These are phyloP conservation scores for Mallotus nudiflorus DNA, from an alignment of 345 rosid genomes.

Conservation along the genomic window DNA sequence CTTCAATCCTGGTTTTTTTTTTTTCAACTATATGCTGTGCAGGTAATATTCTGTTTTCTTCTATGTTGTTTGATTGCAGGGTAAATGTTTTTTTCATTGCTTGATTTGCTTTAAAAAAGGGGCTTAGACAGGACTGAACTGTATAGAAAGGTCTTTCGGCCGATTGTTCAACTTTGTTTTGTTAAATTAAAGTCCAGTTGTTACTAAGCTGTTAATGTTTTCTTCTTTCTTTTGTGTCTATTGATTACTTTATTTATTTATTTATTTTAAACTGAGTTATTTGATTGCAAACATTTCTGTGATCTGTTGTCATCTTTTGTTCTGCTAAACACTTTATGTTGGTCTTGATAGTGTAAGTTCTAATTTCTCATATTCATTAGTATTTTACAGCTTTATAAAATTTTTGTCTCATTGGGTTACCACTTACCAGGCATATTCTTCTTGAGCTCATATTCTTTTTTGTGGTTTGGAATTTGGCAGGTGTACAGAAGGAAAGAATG, in stretches of 20 bases:
- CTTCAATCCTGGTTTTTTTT: not conserved
- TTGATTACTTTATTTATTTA: too few relatives aligned
- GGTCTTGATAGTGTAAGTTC: not conserved
- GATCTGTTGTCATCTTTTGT: not conserved
- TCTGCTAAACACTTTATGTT: not conserved
- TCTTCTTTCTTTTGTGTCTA: not conserved
- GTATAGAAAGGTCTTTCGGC: not conserved
- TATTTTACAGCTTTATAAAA: not conserved
- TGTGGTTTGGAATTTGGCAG: constrained; percentile 39
- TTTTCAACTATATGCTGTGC: not conserved
- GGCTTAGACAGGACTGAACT: not conserved
- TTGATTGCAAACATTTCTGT: not conserved
- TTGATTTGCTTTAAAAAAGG: not conserved
- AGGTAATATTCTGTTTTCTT: constrained; percentile 5
- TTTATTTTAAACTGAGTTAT: not conserved
- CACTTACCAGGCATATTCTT: not conserved
- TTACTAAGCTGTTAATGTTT: not conserved
- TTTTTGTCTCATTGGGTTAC: not conserved
- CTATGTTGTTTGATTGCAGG: not conserved
- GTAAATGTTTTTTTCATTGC: not conserved
- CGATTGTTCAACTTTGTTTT: not conserved
- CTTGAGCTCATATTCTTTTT: constrained; percentile 1
- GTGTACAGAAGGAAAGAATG: constrained; percentile 99
- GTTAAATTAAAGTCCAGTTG: not conserved
- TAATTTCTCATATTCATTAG: not conserved